These are phyloP conservation scores for Trametes maxima DNA, from an alignment of 768 basidiomycete species.

Conservation along the genomic window DNA sequence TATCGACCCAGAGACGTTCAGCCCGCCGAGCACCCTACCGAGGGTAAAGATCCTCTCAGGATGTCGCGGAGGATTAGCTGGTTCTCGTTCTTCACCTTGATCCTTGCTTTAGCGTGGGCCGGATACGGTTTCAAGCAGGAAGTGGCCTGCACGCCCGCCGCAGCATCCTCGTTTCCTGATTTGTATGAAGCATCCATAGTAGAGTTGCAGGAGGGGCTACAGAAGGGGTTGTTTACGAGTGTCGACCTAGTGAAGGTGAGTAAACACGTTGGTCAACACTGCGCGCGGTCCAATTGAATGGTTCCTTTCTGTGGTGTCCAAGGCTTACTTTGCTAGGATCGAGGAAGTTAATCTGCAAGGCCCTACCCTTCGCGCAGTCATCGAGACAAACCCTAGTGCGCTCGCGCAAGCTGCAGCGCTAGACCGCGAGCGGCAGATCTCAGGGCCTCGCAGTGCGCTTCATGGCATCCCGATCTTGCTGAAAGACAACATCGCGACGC, in stretches of 20 bases:
- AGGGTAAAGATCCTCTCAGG: not conserved
- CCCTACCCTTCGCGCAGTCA: constrained; percentile 55
- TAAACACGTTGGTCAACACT: too few relatives aligned
- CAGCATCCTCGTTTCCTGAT: constrained; percentile 42
- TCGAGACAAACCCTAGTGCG: constrained; percentile 59
- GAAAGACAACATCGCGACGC: constrained; percentile 41
- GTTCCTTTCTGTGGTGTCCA: not conserved
- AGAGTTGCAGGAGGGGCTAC: constrained; percentile 51
- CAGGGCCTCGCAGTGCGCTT: constrained; percentile 32
- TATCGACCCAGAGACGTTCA: not conserved
- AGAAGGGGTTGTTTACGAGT: constrained; percentile 54
- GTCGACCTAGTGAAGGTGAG: constrained; percentile 63
- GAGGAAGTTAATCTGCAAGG: constrained; percentile 67
- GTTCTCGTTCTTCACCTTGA: not conserved
- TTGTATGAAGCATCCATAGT: constrained; percentile 61
- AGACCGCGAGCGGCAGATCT: constrained; percentile 27
- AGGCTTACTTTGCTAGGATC: constrained; percentile 69
- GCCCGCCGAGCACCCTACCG: not conserved
- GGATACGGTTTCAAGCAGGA: constrained; percentile 11
- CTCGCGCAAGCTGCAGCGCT: constrained; percentile 50
- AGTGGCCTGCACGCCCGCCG: not conserved
- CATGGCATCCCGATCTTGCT: constrained; percentile 41
- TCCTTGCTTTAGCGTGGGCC: constrained; percentile 1
- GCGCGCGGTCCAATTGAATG: not conserved
- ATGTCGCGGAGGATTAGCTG: constrained; percentile 1